Evolutionary conservation across 805 yeast species (phyloP), one percentile per base, ranked within the genome.

Genomic region (Candida stauntonica): DNA sequence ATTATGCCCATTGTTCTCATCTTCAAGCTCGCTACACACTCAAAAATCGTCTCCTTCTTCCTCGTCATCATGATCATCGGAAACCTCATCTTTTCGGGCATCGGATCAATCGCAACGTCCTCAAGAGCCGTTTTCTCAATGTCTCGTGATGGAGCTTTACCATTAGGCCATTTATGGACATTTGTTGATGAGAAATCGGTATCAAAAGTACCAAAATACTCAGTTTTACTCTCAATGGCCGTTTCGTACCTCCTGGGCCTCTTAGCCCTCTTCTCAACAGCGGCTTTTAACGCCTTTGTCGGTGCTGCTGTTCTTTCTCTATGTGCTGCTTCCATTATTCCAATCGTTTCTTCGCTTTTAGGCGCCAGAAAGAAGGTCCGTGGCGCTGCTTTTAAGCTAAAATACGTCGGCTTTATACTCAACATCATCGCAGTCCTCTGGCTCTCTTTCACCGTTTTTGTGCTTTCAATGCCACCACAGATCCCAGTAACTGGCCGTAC

Each of bases 131-230:
- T 87, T 0, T 85, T 75, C 56, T 82, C 86, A 18, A 79, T 86
- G 63, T 86, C 91, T 36, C 73, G 95, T 63, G 95, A 86, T 57
- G 85, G 80, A 26, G 95, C 88, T 0, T 60, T 86, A 31, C 94
- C 94, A 2, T 74, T 67, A 49, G 72, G 76, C 39, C 66, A 72
- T 11, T 50, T 73, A 13, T 84, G 89, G 87, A 72, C 77, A 3
- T 71, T 72, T 49, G 85, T 86, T 29, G 81, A 80, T 48, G 65
- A 73, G 1, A 57, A 66, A 6, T 69, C 74, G 9, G 64, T 72
- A 38, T 75, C 75, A 31, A 71, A 68, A 21, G 78, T 84, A 17
- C 95, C 94, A 2, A 75, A 74, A 47, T 79, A 84, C 55, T 83
- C 93, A 0, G 66, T 84, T 18, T 58, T 79, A 29, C 61, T 83